Percentiles rank a stretch among this genome's conserved stretches.
Evolutionary conservation across 2,329 filamentous ascomycete genomes (phyloP).

Genomic region (Aurifilum marmelostoma): DNA sequence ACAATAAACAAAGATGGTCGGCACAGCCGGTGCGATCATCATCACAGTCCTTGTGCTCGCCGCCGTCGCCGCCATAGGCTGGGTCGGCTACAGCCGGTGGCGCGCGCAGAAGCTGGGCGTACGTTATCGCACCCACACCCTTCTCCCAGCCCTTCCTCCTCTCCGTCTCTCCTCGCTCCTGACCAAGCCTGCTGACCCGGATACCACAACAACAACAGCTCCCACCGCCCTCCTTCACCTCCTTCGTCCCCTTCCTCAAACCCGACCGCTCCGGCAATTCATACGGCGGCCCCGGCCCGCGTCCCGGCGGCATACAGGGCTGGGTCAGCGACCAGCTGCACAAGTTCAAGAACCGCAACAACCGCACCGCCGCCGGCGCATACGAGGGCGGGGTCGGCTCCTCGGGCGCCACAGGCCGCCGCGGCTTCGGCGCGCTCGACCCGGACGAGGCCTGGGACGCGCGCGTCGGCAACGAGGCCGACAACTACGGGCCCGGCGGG

Average conservation of each 20-base stretch:
- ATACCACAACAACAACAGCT: conserved; percentile 49
- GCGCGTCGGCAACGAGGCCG: conserved; percentile 74
- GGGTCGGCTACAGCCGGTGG: conserved; percentile 72
- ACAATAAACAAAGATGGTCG: conserved; percentile 51
- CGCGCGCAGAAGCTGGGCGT: conserved; percentile 74
- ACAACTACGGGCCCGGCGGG: conserved; percentile 60
- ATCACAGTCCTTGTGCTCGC: conserved; percentile 70
- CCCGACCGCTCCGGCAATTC: conserved; percentile 49
- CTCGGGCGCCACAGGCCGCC: conserved; percentile 45
- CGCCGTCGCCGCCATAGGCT: conserved; percentile 60
- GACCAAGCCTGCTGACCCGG: conserved; percentile 23
- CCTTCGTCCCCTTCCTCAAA: conserved; percentile 72
- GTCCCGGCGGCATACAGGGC: conserved; percentile 66
- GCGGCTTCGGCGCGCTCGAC: conserved; percentile 71
- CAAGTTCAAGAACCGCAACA: conserved; percentile 66
- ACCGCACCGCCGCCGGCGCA: conserved; percentile 68
- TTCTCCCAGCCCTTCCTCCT: conserved; percentile 11
- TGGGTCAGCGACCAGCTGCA: conserved; percentile 73
- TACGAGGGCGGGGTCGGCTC: conserved; percentile 63
- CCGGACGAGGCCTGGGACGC: conserved; percentile 87
- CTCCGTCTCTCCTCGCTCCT: neutral
- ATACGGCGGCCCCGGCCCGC: conserved; percentile 50
- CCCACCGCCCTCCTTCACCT: conserved; percentile 67
- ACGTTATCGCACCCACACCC: conserved; percentile 38
- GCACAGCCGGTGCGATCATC: conserved; percentile 68